These are phyloP conservation scores for Magnolia sinica DNA, from an alignment of 164 flowering plant species.

Conservation along the genomic window DNA sequence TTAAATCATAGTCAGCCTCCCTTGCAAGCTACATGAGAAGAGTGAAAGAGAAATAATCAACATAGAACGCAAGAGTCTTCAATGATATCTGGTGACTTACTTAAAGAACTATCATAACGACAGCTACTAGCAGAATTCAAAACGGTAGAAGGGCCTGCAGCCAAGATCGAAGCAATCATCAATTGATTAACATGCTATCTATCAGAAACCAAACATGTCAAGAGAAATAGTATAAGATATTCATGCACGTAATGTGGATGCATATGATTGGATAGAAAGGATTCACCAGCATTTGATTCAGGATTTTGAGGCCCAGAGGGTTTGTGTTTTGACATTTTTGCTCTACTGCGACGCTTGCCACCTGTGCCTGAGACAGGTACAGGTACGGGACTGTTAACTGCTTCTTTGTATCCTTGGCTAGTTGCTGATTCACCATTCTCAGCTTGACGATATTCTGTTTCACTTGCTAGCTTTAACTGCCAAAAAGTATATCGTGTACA, in stretches of 20 bases:
- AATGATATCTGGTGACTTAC: slow-evolving; percentile 21
- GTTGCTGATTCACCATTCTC: slow-evolving; percentile 14
- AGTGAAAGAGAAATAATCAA: neutral
- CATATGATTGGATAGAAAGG: neutral
- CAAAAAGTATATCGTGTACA: neutral
- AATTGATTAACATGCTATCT: neutral
- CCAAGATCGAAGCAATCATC: neutral
- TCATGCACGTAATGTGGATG: no score
- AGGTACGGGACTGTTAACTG: slow-evolving; percentile 5
- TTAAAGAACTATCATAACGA: slow-evolving; percentile 64
- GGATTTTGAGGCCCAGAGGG: slow-evolving; percentile 23
- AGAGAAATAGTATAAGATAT: no score
- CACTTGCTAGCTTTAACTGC: slow-evolving; percentile 15
- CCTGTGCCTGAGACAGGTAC: slow-evolving; percentile 8
- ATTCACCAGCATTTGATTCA: slow-evolving; percentile 31
- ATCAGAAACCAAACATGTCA: no score
- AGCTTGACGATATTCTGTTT: slow-evolving; percentile 7
- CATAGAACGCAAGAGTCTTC: neutral
- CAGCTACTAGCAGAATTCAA: slow-evolving; percentile 32
- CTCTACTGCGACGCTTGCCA: slow-evolving; percentile 22
- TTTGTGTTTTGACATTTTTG: slow-evolving; percentile 29
- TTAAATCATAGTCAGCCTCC: neutral
- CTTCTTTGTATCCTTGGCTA: slow-evolving; percentile 11
- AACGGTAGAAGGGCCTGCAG: slow-evolving; percentile 27
- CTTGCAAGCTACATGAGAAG: neutral